Conservation (phyloP, 495 filamentous ascomycete species). For the Penicillium odoratum region DNA sequence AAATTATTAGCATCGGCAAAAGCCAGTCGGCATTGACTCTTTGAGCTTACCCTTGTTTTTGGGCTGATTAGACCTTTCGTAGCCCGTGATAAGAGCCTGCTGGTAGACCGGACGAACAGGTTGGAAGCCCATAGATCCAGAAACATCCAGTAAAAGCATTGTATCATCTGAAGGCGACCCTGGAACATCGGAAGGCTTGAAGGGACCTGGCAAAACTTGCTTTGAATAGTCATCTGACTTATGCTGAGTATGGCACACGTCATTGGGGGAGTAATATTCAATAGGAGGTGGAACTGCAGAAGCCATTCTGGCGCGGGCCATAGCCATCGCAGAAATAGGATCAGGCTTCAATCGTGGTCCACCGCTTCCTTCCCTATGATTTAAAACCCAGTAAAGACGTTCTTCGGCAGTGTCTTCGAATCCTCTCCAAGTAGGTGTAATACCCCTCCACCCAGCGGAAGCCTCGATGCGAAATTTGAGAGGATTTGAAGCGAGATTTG, state of each 20-base stretch:
- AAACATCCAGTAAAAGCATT: slow-evolving; percentile 48
- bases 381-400: slow-evolving; percentile 50
- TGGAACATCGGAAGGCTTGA: slow-evolving; percentile 33
- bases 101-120: slow-evolving; percentile 44
- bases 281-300: slow-evolving; percentile 41
- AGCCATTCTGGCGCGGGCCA: slow-evolving; percentile 44
- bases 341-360: slow-evolving; percentile 42
- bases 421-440: slow-evolving; percentile 49
- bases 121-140: slow-evolving; percentile 47
- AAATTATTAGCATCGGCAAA: background rate
- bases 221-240: slow-evolving; percentile 42
- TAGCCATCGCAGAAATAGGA: slow-evolving; percentile 40
- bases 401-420: slow-evolving; percentile 50
- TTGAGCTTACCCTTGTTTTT: slow-evolving; percentile 43
- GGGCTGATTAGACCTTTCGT: slow-evolving; percentile 38
- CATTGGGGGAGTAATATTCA: slow-evolving; percentile 37
- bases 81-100: slow-evolving; percentile 43
- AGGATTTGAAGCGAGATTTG: slow-evolving; percentile 39
- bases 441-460: slow-evolving; percentile 45
- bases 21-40: no score
- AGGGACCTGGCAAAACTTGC: slow-evolving; percentile 43
- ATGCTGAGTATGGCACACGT: slow-evolving; percentile 42
- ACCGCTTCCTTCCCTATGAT: slow-evolving; percentile 35
- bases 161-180: slow-evolving; percentile 42
- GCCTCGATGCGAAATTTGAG: slow-evolving; percentile 48